These are phyloP conservation scores for Globisporangium megalacanthum DNA, from an alignment of 352 stramenopile genomes.

Conservation along the genomic window DNA sequence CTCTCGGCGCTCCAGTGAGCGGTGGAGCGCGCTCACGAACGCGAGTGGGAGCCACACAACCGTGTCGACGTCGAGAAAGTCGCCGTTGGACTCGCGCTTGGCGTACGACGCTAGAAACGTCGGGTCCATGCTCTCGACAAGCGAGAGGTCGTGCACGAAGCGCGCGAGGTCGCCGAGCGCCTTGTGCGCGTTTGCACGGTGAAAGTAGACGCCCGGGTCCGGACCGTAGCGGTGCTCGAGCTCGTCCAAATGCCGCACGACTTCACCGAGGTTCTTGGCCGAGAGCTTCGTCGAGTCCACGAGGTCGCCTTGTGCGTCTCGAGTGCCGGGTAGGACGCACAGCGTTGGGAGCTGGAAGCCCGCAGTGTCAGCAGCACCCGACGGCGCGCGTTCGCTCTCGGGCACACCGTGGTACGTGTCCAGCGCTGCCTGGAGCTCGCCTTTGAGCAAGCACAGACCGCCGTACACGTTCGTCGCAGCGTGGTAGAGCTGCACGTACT, in stretches of 20 bases:
- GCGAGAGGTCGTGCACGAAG: conserved; percentile 43
- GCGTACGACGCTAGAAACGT: conserved; percentile 38
- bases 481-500: conserved; percentile 30
- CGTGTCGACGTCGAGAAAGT: conserved; percentile 56
- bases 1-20: conserved; percentile 30
- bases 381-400: conserved; percentile 1
- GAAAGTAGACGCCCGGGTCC: conserved; percentile 52
- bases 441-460: conserved; percentile 43
- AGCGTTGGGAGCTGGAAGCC: conserved; percentile 33
- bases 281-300: conserved; percentile 47
- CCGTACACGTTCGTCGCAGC: conserved; percentile 40
- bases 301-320: conserved; percentile 25
- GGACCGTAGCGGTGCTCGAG: conserved; percentile 52
- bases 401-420: conserved; percentile 39
- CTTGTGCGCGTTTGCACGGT: conserved; percentile 42
- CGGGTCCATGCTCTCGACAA: conserved; percentile 43
- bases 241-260: conserved; percentile 45
- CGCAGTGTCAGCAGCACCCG: background rate
- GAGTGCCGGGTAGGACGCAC: conserved; percentile 38
- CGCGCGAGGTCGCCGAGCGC: conserved; percentile 34
- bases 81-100: conserved; percentile 24
- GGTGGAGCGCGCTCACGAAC: conserved; percentile 33
- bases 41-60: conserved; percentile 49
- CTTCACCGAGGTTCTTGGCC: conserved; percentile 33
- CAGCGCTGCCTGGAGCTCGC: conserved; percentile 38